Base-by-base conservation (phyloP, 2,329 filamentous ascomycete genomes). In the Paracorniculantispora psalliotae region DNA sequence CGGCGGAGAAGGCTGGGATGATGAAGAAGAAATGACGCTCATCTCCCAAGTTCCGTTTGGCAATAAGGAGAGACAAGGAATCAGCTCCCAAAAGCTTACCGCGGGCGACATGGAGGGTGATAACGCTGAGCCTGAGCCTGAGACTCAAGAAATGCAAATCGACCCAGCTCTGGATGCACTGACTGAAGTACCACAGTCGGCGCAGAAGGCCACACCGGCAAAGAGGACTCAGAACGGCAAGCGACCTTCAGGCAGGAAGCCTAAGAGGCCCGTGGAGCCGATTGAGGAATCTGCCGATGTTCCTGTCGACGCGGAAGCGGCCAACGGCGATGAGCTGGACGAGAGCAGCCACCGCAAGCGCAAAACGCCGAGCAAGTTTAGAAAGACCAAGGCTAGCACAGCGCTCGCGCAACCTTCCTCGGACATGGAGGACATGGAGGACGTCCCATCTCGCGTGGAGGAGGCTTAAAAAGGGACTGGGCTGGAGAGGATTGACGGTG, bases 401-500 rank as follows among this genome's bases (percentile, higher is more conserved):
- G 60, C 61, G n/a, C 43, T 44, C 49, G 59, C 60, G 23, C 63
- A 67, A 13, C 66, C 64, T 15, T 71, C 67, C 4, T 74, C 72
- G 39, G 68, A 68, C 15, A 75, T 77, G 72, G 74, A 77, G 35
- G 75, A 77, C 46, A 76, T 77, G 75, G 74, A 77, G 56, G 75
- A 77, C 59, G 64, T 77, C 43, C 75, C 75, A 3, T 43, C 56
- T 28, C 56, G 48, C 17, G 37, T 59, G 7, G 48, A 23, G 7
- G 48, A 23, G 12, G 54, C 46, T 35, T 41, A 51, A 26, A 17
- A 26, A 39, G 26, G 26, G 8, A 21, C n/a, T n/a, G n/a, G n/a
- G n/a, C n/a, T n/a, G n/a, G n/a, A 25, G 17, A 21, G 0, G 15
- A 4, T 51, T 26, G 48, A 26, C 12, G 6, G 13, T 19, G 30